Base-by-base conservation (phyloP, 2,329 filamentous ascomycete species). In the Fusarium praegraminearum region DNA sequence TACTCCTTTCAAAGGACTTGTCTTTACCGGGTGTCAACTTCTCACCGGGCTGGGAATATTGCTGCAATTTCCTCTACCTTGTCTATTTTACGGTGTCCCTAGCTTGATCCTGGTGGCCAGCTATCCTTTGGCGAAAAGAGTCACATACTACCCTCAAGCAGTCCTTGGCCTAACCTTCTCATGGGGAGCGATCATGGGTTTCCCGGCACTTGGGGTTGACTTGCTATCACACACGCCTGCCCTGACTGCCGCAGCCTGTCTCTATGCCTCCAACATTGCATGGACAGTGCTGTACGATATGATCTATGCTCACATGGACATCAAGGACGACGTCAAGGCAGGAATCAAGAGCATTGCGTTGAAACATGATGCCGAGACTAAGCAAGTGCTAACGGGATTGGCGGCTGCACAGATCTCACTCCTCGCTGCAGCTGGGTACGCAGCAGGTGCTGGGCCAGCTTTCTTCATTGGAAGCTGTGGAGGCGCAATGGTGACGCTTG, bases 261-360 rank as follows among this genome's bases (percentile, higher is more conserved):
- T 97, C 50, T 97, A 97, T 77, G 82, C 86, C 13, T 93, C 91
- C 44, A 96, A 94, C 73, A 84, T 96, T 26, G 89, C 92, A 5
- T 97, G 94, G 94, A 97, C 93, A 0, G 86, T 97, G 28, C 81
- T 97, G 40, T 97, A 97, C 78, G 93, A 97, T 78, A 97, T 96
- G 89, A 93, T 97, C 33, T 97, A 97, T 78, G 93, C 93, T 16
- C 93, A 97, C 77, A 95, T 96, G 90, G 93, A 97, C 75, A 91
- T 95, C 78, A 90, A 90, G 75, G 93, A 97, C 73, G 93, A 97
- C 76, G 89, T 85, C 65, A 94, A 93, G 78, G 93, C 91, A 0
- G 94, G 93, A 11, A 96, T 97, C 81, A 97, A 95, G 83, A 93
- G 90, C 75, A 96, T 97, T 72, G 93, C 92, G 2, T 83, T 97